Conservation (phyloP, 306 rosid species). For the Corylus avellana region DNA sequence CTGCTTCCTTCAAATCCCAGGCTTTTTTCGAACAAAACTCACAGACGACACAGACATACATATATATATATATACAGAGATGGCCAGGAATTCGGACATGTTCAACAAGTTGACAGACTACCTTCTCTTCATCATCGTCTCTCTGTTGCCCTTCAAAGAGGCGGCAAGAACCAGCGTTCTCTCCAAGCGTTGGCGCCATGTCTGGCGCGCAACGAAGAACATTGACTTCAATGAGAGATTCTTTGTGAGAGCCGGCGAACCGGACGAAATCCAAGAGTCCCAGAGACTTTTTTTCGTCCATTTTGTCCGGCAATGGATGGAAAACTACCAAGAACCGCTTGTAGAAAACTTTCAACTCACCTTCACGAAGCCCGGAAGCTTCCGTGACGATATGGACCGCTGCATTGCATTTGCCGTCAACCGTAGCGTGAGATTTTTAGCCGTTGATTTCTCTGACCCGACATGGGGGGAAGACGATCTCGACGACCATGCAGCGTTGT, state of each 20-base stretch:
- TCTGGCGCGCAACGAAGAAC: conserved; percentile 26
- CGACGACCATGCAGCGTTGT: background rate
- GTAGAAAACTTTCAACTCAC: conserved; percentile 1
- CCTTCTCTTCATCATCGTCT: conserved; percentile 13
- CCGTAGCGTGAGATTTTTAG: conserved; percentile 21
- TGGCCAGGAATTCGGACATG: conserved; percentile 1
- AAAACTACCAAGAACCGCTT: background rate
- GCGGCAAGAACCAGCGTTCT: conserved; percentile 34
- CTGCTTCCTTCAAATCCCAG: background rate
- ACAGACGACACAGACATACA: no score
- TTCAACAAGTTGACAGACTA: conserved; percentile 12
- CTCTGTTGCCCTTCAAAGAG: conserved; percentile 30
- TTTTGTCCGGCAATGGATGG: conserved; percentile 15
- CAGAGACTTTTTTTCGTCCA: conserved; percentile 7
- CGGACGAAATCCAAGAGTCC: background rate
- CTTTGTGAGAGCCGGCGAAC: conserved; percentile 2
- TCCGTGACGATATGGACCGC: background rate
- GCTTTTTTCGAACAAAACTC: background rate
- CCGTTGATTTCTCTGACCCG: conserved; percentile 36
- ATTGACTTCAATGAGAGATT: conserved; percentile 24
- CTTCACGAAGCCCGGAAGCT: conserved; percentile 3
- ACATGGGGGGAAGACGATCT: conserved; percentile 11
- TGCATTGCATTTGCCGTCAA: conserved; percentile 25
- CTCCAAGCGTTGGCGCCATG: conserved; percentile 25
- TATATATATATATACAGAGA: background rate